Percentiles rank a stretch among this genome's conserved stretches.
Conservation (phyloP, 2,329 filamentous ascomycete species). For the Microcyclospora pomicola region DNA sequence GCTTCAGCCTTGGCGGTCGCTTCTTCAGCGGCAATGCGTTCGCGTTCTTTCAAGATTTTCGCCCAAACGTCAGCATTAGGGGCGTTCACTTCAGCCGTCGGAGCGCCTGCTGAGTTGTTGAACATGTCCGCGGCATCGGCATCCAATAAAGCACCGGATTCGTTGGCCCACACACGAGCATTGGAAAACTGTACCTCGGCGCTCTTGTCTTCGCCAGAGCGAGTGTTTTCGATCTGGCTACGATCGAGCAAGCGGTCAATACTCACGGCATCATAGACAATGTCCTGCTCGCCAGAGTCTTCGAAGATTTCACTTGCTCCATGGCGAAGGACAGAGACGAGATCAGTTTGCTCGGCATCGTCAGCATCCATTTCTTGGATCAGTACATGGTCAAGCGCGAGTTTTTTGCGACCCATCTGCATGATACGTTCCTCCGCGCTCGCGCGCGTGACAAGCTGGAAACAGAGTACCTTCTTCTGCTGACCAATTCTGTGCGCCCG, state of each 20-base stretch:
- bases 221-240: slow-evolving; percentile 61
- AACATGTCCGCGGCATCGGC: slow-evolving; percentile 7
- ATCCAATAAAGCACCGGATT: slow-evolving; percentile 50
- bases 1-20: slow-evolving; percentile 54
- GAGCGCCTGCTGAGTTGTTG: no score
- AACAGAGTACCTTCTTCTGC: slow-evolving; percentile 87
- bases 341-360: slow-evolving; percentile 63
- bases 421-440: slow-evolving; percentile 93
- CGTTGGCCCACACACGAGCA: slow-evolving; percentile 84
- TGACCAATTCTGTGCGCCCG: slow-evolving; percentile 94
- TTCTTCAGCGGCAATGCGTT: slow-evolving; percentile 61
- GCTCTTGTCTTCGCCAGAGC: slow-evolving; percentile 47
- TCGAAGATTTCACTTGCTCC: slow-evolving; percentile 79
- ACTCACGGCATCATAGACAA: slow-evolving; percentile 65
- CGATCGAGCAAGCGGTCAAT: slow-evolving; percentile 89
- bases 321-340: slow-evolving; percentile 77
- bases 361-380: slow-evolving; percentile 83
- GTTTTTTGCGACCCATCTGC: slow-evolving; percentile 88
- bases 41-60: slow-evolving; percentile 70
- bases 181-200: slow-evolving; percentile 76
- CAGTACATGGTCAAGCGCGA: slow-evolving; percentile 86
- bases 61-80: slow-evolving; percentile 71
- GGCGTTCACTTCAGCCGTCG: slow-evolving; percentile 33
- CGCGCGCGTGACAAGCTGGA: slow-evolving; percentile 80
- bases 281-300: slow-evolving; percentile 57